phyloP scores from a whole-genome alignment of 495 filamentous ascomycete genomes.

The Hypoxylon trugodes region DNA sequence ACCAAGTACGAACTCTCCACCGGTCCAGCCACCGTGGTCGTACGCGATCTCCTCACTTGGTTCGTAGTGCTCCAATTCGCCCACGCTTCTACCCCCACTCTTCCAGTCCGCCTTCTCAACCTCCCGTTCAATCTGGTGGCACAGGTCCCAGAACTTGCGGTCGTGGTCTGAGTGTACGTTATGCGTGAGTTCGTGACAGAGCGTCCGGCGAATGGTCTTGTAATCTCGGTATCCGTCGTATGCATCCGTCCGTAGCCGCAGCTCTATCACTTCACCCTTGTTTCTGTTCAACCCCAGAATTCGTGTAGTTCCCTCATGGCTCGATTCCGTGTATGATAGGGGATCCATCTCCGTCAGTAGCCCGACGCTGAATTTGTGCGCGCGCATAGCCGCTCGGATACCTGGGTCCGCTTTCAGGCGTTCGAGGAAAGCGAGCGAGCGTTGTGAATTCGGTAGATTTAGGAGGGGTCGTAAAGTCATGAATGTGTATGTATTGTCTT shows the following conservation, averaged over 20 bases:
- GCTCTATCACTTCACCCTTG: constrained; percentile 87
- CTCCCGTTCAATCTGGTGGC: constrained; percentile 84
- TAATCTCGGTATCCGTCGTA: constrained; percentile 96
- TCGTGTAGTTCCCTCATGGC: constrained; percentile 70
- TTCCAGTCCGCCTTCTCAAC: constrained; percentile 82
- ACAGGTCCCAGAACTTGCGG: constrained; percentile 86
- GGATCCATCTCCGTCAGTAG: constrained; percentile 97
- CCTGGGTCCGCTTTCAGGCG: constrained; percentile 84
- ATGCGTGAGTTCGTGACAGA: constrained; percentile 95
- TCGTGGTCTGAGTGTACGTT: constrained; percentile 88
- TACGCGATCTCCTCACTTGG: constrained; percentile 63
- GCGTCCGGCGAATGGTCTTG: constrained; percentile 84
- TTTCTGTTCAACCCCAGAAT: constrained; percentile 91
- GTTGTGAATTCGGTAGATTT: constrained; percentile 77
- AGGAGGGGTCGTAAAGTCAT: constrained; percentile 75
- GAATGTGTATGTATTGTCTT: constrained; percentile 80
- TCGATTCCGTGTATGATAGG: constrained; percentile 72
- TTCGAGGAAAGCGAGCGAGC: constrained; percentile 75
- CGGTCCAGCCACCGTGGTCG: constrained; percentile 86
- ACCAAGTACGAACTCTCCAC: constrained; percentile 87
- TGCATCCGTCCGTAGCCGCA: constrained; percentile 88
- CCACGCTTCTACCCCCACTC: constrained; percentile 69
- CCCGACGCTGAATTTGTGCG: constrained; percentile 85
- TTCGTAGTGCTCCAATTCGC: constrained; percentile 75
- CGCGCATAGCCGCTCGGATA: constrained; percentile 81